A percentile compares a stretch with the other conserved stretches of the same genome.
phyloP scores from a whole-genome alignment of 371 early-diverging fungal species.

The Mortierella sp. region DNA sequence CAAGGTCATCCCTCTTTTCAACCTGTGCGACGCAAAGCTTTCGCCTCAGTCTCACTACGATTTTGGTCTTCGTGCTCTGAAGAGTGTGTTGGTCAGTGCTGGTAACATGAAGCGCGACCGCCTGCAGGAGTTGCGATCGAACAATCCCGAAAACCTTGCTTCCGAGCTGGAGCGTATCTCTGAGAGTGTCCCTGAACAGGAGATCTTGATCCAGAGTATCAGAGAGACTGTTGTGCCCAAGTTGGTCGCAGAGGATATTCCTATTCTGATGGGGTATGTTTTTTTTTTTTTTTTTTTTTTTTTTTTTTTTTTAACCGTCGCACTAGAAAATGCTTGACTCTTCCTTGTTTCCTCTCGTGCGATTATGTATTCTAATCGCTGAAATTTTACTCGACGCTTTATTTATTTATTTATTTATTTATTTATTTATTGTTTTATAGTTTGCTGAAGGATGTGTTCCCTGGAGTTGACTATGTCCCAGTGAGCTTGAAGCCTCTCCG shows the following conservation, averaged over 20 bases:
- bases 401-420: background rate
- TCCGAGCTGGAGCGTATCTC: constrained; percentile 67
- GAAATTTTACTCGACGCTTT: constrained; percentile 1
- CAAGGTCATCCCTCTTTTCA: constrained; percentile 97
- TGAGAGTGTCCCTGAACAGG: constrained; percentile 85
- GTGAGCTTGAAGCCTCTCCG: constrained; percentile 83
- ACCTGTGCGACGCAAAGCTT: constrained; percentile 93
- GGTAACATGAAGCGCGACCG: constrained; percentile 97
- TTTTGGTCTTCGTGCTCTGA: constrained; percentile 99
- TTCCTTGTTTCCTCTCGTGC: no score
- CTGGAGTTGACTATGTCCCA: constrained; percentile 89
- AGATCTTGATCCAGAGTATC: constrained; percentile 94
- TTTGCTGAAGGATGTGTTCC: constrained; percentile 95
- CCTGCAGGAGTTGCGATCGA: constrained; percentile 64
- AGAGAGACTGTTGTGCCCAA: constrained; percentile 98
- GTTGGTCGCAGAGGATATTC: constrained; percentile 94
- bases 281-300: background rate
- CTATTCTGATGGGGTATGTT: constrained; percentile 77
- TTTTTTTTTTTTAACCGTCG: background rate
- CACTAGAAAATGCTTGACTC: no score
- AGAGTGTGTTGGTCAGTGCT: constrained; percentile 97
- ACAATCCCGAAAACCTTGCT: constrained; percentile 54
- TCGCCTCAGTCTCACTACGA: constrained; percentile 98
- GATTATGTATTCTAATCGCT: background rate
- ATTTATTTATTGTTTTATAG: constrained; percentile 51